Evolutionary conservation across 108 stramenopile species (phyloP), one percentile per base, ranked within the genome.

Genomic region (Cyclotella sp.): DNA sequence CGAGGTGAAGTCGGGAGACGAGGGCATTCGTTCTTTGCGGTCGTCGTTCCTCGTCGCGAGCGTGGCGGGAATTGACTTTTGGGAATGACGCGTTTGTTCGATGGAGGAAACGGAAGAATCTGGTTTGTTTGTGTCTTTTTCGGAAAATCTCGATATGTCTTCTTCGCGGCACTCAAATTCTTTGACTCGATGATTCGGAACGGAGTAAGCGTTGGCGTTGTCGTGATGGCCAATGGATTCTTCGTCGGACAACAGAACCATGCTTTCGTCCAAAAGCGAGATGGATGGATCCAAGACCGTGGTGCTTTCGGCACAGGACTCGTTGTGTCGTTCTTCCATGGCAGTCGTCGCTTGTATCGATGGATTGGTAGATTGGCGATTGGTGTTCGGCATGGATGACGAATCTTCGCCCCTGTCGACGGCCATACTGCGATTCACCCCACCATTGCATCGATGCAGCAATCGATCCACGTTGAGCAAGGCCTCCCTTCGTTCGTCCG

Each of bases 41-140:
- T n/a, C n/a, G n/a, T 12, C 0, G n/a, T 15, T 9, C 26, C 24
- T 47, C 59, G 12, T 47, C 13, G 22, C 9, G 14, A 44, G 46
- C 45, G 28, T 46, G 1, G 43, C 27, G 28, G 43, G 1, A 0
- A 30, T 44, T 26, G 9, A 52, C 8, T 55, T 6, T 68, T 72
- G 71, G 22, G 15, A 29, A 22, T 75, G 73, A 13, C 73, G 34
- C 45, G 73, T 43, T 28, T 41, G 63, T 66, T 75, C 73, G 44
- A 75, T 75, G 53, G 73, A 49, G 5, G 72, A 63, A 12, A 62
- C 26, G 43, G 16, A 10, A 41, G 19, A 27, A 5, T 14, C 10
- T 5, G 22, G 7, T 26, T 5, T 0, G 43, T 71, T 58, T 55
- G 13, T 27, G 6, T 14, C 57, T 47, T 21, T 30, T 49, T 29